These are phyloP conservation scores for Microcos paniculata DNA, from an alignment of 345 rosid genomes.

Conservation along the genomic window DNA sequence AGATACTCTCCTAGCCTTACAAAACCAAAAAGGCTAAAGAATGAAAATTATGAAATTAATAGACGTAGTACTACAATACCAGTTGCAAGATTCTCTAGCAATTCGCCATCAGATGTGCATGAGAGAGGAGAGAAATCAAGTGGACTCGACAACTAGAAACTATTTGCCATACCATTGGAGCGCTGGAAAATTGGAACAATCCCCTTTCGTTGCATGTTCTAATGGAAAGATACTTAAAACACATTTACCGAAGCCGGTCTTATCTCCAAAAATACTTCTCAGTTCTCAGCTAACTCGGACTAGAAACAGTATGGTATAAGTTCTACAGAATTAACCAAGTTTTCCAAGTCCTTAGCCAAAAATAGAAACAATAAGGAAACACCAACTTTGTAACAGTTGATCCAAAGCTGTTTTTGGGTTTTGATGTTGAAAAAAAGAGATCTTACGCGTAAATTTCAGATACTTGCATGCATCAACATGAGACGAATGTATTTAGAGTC, in stretches of 20 bases:
- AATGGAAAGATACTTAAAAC: neutral
- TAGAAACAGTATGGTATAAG: neutral
- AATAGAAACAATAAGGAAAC: neutral
- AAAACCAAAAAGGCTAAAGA: neutral
- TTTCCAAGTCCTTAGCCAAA: neutral
- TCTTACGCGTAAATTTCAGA: too few species aligned
- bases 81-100: neutral
- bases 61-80: neutral
- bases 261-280: neutral
- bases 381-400: neutral
- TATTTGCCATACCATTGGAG: neutral
- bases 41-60: neutral
- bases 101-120: neutral
- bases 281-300: neutral
- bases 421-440: neutral
- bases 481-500: too few species aligned
- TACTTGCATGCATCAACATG: too few species aligned
- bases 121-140: neutral
- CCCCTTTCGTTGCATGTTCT: neutral
- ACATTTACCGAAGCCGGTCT: neutral
- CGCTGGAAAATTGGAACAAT: neutral
- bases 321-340: neutral
- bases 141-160: neutral
- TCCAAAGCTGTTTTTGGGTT: neutral
- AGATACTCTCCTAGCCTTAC: neutral